Conservation (phyloP, 768 basidiomycete species). For the Kondoa subrosea region DNA sequence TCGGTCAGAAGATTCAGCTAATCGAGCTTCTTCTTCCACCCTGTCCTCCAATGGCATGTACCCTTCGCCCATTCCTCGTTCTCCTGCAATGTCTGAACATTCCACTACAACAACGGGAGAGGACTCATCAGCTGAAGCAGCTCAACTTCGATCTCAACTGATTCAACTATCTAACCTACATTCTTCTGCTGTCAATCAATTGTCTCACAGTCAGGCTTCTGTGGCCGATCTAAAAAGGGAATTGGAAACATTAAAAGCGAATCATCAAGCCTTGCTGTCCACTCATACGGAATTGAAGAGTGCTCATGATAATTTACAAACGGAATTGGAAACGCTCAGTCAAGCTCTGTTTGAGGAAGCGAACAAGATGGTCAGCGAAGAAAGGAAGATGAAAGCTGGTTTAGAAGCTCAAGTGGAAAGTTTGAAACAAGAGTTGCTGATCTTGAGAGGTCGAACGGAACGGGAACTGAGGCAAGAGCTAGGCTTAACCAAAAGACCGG, state of each 20-base stretch:
- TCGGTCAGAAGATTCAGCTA: background rate
- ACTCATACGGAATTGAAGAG: background rate
- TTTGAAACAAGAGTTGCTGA: constrained; percentile 21
- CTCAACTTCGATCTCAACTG: constrained; percentile 1
- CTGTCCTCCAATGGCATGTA: background rate
- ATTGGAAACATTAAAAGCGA: background rate
- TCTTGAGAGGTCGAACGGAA: background rate
- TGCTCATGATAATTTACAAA: constrained; percentile 51
- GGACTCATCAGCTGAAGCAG: background rate
- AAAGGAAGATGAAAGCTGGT: constrained; percentile 46
- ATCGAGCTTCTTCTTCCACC: background rate
- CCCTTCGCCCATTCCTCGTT: background rate
- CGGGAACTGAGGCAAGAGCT: background rate
- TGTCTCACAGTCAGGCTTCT: background rate
- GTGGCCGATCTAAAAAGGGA: constrained; percentile 6
- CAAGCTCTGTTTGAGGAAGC: constrained; percentile 79
- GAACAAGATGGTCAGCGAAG: constrained; percentile 95
- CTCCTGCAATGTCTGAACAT: background rate
- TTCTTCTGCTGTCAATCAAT: background rate
- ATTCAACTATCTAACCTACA: background rate
- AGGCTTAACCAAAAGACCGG: background rate
- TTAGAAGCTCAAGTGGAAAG: constrained; percentile 24
- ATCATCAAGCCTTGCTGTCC: constrained; percentile 3
- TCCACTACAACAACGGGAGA: background rate
- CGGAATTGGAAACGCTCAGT: constrained; percentile 85